These are phyloP conservation scores for Ophiostoma ips DNA, from an alignment of 2,329 filamentous ascomycete genomes.

Conservation along the genomic window DNA sequence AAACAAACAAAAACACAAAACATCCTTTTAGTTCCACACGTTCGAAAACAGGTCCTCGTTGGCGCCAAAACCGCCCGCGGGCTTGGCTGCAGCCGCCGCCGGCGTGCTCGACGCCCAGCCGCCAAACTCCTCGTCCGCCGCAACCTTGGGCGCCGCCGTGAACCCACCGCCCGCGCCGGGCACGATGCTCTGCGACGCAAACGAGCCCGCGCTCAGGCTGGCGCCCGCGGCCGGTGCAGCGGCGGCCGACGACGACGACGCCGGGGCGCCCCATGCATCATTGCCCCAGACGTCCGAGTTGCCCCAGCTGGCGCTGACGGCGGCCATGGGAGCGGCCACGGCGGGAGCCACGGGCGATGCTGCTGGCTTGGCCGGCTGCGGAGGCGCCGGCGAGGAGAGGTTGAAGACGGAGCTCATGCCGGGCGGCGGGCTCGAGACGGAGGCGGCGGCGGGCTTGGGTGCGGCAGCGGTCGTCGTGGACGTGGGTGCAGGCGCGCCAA, in stretches of 20 bases:
- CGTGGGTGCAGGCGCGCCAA: slow-evolving; percentile 29
- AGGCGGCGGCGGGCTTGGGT: slow-evolving; percentile 25
- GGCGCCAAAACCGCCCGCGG: slow-evolving; percentile 42
- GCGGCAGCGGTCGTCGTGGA: slow-evolving; percentile 20
- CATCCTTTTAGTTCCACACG: slow-evolving; percentile 60
- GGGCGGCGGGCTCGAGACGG: slow-evolving; percentile 25
- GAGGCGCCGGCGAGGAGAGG: slow-evolving; percentile 41
- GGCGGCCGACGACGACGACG: neutral
- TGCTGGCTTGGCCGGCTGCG: slow-evolving; percentile 23
- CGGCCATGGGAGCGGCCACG: slow-evolving; percentile 21
- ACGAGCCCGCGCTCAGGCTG: slow-evolving; percentile 23
- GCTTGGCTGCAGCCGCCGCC: slow-evolving; percentile 34
- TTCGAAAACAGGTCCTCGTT: slow-evolving; percentile 89
- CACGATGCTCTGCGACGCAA: slow-evolving; percentile 46
- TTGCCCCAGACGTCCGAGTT: slow-evolving; percentile 69
- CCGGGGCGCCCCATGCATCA: slow-evolving; percentile 58
- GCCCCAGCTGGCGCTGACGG: slow-evolving; percentile 25
- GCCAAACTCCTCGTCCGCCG: slow-evolving; percentile 89
- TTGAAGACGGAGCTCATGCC: slow-evolving; percentile 64
- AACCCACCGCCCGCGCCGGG: slow-evolving; percentile 52
- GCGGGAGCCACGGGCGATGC: slow-evolving; percentile 28
- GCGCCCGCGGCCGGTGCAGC: slow-evolving; percentile 21
- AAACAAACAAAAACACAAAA: neutral
- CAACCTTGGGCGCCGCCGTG: slow-evolving; percentile 51
- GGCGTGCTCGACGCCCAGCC: slow-evolving; percentile 69